Conservation (phyloP, 306 rosid species). For the Inga oerstediana region DNA sequence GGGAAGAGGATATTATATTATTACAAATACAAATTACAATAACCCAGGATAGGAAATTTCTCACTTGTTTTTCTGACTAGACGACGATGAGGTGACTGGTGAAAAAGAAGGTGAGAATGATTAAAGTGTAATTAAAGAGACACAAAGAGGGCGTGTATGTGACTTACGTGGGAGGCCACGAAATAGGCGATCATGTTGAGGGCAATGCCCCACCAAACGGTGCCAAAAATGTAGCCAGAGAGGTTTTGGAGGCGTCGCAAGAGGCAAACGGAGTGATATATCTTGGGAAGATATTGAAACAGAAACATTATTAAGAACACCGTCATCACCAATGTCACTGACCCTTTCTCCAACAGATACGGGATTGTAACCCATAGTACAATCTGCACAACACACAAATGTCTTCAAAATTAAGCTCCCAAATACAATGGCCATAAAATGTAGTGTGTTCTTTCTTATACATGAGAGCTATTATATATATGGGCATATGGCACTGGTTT, state of each 20-base stretch:
- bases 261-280: conserved; percentile 75
- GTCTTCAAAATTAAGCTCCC: not conserved
- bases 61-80: not conserved
- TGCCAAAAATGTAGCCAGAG: conserved; percentile 83
- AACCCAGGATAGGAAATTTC: not conserved
- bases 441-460: not conserved
- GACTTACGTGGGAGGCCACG: conserved; percentile 94
- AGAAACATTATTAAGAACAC: conserved; percentile 71
- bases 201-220: conserved; percentile 98
- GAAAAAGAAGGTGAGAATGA: not conserved
- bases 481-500: not conserved
- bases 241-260: conserved; percentile 85
- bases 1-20: not conserved
- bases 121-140: not conserved
- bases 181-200: conserved; percentile 91
- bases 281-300: conserved; percentile 87
- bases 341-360: conserved; percentile 60
- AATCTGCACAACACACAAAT: conserved; percentile 44
- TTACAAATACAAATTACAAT: not conserved
- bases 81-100: not conserved
- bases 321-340: conserved; percentile 69
- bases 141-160: not conserved
- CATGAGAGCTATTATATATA: not conserved
- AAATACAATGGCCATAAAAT: too few relatives aligned
- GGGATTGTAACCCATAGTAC: conserved; percentile 84